Percentiles rank a stretch among this genome's conserved stretches.
Evolutionary conservation across 352 stramenopile species (phyloP).

Genomic region (Stephanocyclus meneghinianus): DNA sequence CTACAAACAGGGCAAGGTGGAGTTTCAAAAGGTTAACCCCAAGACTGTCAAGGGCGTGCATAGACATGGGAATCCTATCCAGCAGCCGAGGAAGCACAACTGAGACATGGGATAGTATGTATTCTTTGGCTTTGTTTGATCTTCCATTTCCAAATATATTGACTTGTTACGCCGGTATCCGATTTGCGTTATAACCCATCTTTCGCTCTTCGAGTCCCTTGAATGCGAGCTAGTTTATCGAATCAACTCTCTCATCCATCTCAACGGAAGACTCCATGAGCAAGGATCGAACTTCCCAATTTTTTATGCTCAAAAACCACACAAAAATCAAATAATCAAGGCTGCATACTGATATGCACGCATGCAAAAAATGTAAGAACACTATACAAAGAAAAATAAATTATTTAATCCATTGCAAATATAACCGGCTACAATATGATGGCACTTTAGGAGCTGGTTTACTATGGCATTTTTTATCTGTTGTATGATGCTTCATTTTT

Average conservation of each 20-base stretch:
- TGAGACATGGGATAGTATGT: background rate
- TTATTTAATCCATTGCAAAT: slow-evolving; percentile 12
- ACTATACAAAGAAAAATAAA: slow-evolving; percentile 8
- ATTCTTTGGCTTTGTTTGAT: background rate
- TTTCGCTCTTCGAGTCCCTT: too few species aligned
- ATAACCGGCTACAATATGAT: background rate
- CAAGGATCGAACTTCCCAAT: background rate
- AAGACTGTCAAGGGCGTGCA: slow-evolving; percentile 35
- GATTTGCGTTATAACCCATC: background rate
- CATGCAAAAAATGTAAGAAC: slow-evolving; percentile 2
- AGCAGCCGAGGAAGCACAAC: slow-evolving; percentile 65
- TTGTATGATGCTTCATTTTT: too few species aligned
- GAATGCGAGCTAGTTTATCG: background rate
- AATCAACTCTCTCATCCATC: background rate
- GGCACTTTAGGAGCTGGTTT: background rate
- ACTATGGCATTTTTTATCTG: background rate
- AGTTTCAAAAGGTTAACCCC: slow-evolving; percentile 17
- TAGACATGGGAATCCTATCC: slow-evolving; percentile 36
- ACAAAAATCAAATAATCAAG: slow-evolving; percentile 42
- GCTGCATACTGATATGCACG: background rate
- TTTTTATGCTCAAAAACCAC: slow-evolving; percentile 7
- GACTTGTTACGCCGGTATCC: background rate
- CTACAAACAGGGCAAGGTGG: slow-evolving; percentile 19
- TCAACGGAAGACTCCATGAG: background rate
- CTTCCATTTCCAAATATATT: background rate